Conservation (phyloP, 345 rosid species). For the Eucalyptus caleyi region DNA sequence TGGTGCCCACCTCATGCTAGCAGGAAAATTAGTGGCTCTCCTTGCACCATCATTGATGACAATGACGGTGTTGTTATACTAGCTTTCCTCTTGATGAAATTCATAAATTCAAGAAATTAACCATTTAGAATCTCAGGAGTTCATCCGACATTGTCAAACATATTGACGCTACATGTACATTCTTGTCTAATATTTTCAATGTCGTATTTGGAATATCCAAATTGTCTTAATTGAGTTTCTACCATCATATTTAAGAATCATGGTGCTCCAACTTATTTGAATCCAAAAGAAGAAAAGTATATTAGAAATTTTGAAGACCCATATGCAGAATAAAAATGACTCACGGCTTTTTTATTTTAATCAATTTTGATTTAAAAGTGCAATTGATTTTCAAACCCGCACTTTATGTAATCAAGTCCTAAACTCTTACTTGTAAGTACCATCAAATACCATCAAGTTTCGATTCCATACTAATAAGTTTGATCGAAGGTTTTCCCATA, state of each 20-base stretch:
- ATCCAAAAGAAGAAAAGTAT: background rate
- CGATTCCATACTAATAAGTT: background rate
- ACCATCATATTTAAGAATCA: background rate
- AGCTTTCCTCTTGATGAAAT: background rate
- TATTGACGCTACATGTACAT: background rate
- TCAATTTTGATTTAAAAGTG: background rate
- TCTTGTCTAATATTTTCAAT: background rate
- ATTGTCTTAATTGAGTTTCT: background rate
- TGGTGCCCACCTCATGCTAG: no score
- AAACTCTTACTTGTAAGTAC: background rate
- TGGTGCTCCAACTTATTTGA: background rate
- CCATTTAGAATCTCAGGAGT: background rate
- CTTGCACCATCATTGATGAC: rapidly evolving
- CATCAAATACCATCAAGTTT: background rate
- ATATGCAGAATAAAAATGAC: background rate
- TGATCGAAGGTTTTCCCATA: background rate
- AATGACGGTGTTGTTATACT: no score
- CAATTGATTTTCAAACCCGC: background rate
- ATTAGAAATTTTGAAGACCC: background rate
- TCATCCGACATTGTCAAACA: background rate
- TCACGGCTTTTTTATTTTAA: background rate
- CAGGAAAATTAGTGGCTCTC: no score
- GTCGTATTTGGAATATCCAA: background rate
- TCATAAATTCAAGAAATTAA: background rate
- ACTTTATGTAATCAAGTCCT: background rate